Percentiles rank a stretch among this genome's conserved stretches.
Evolutionary conservation across 495 filamentous ascomycete species (phyloP).

Genomic region (Neohortaea acidophila): DNA sequence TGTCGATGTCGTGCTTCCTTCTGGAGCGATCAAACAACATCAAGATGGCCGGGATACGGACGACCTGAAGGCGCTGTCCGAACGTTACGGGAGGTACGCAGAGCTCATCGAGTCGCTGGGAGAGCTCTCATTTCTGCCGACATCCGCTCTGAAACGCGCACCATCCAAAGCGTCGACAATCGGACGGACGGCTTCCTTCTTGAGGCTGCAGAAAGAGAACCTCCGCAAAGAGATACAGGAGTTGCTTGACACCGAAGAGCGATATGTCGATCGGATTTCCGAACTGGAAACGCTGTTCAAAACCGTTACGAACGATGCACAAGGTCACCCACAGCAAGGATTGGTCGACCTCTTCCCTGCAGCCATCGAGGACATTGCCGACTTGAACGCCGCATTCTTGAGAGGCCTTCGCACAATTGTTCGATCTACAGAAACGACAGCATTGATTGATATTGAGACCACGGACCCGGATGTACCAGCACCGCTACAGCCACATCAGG

Average conservation of each 20-base stretch:
- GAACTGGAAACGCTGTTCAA: slow-evolving; percentile 53
- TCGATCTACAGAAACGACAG: slow-evolving; percentile 70
- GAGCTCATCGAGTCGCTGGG: slow-evolving; percentile 64
- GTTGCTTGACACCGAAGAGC: slow-evolving; percentile 81
- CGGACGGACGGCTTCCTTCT: slow-evolving; percentile 55
- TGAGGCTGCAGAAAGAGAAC: slow-evolving; percentile 65
- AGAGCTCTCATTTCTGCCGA: slow-evolving; percentile 70
- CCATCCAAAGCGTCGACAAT: slow-evolving; percentile 72
- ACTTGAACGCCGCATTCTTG: slow-evolving; percentile 65
- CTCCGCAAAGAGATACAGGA: slow-evolving; percentile 83
- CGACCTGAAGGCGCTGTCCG: slow-evolving; percentile 41
- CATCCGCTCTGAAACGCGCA: slow-evolving; percentile 68
- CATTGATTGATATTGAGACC: slow-evolving; percentile 33
- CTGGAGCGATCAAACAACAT: slow-evolving; percentile 48
- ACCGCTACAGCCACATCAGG: slow-evolving; percentile 12
- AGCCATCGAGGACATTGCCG: slow-evolving; percentile 58
- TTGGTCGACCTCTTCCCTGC: slow-evolving; percentile 65
- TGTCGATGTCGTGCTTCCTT: slow-evolving; percentile 70
- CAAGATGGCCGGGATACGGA: slow-evolving; percentile 35
- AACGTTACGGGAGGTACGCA: slow-evolving; percentile 60
- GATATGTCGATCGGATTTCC: slow-evolving; percentile 67
- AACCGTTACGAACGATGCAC: slow-evolving; percentile 47
- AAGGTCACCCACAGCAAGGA: no score
- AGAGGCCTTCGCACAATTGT: slow-evolving; percentile 56
- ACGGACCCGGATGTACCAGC: slow-evolving; percentile 15